Base-by-base conservation (phyloP, 352 stramenopile species). In the Pythium dissimile region DNA sequence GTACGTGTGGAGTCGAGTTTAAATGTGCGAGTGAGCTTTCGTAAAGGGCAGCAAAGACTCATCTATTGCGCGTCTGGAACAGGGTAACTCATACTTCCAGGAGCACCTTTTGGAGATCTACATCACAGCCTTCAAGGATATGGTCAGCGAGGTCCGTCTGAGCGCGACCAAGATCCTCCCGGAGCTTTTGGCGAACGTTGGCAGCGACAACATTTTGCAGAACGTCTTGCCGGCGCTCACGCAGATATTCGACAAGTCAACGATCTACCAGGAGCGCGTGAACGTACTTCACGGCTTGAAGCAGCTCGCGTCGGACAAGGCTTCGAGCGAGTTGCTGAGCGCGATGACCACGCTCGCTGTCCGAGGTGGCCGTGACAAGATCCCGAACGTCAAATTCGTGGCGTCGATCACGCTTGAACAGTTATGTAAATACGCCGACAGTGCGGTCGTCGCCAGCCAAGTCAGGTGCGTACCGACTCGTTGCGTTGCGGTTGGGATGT, bases 71-170 rank as follows among this genome's bases (percentile, higher is more conserved):
- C n/a, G n/a, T n/a, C n/a, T n/a, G n/a, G n/a, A n/a, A 21, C 52
- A 78, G 71, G 81, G 78, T 16, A 73, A 72, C 67, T 79, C 74
- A 62, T 96, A 83, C 69, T 95, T 84, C 67, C 88, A 92, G 66
- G 84, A 90, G 64, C 81, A 81, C 63, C 59, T 97, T 71, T 72
- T 96, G 16, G 79, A 92, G 49, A 91, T 97, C 54, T 87, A 97
- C 68, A 75, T 97, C 57, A 96, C 81, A 34, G 88, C 88, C 16
- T 91, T 98, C 65, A 88, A 84, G 41, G 94, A 98, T 62, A 94
- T 93, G 73, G 94, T 98, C 7, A 77, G 90, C 23, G 95, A 98
- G 77, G 92, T 98, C 54, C 84, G 94, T n/a, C 81, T 97, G 73
- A 96, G 95, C 56, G 90, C 94, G 26, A 92, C 83, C 21, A 94